Evolutionary conservation across 208 protist species (phyloP).

Genomic region (Endotrypanum monterogeii): DNA sequence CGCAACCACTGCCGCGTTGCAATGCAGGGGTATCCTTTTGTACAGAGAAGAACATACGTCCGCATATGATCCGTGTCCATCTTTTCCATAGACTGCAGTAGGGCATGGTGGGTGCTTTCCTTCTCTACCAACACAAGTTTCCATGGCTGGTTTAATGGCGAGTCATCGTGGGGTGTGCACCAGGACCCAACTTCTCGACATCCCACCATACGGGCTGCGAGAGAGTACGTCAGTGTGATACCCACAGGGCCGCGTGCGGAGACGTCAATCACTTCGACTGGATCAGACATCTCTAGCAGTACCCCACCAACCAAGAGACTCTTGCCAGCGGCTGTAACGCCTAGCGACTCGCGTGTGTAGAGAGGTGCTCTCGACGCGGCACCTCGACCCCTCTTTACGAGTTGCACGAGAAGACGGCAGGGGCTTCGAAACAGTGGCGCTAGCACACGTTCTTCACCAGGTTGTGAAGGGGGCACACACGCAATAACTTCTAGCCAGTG

Average conservation of each 20-base stretch:
- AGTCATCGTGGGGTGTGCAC: background rate
- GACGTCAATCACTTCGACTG: constrained; percentile 14
- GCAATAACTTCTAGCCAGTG: constrained; percentile 29
- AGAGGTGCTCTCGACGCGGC: background rate
- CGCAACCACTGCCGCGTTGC: constrained; percentile 53
- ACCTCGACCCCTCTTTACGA: background rate
- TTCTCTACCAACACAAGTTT: constrained; percentile 79
- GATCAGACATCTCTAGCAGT: constrained; percentile 24
- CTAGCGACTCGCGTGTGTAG: constrained; percentile 56
- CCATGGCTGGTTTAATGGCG: background rate
- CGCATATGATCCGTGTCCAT: background rate
- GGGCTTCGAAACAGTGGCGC: constrained; percentile 18
- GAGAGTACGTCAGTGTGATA: constrained; percentile 21
- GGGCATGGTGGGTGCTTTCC: constrained; percentile 57
- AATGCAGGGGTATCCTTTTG: constrained; percentile 80
- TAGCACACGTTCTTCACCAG: background rate
- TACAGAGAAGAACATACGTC: constrained; percentile 55
- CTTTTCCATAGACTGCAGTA: constrained; percentile 29
- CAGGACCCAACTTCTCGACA: constrained; percentile 1
- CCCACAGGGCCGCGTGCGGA: constrained; percentile 4
- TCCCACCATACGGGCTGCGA: constrained; percentile 16
- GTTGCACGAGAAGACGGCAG: background rate
- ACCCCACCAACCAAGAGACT: constrained; percentile 42
- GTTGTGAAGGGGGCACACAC: background rate
- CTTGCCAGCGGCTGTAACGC: constrained; percentile 41